Base-by-base conservation (phyloP, 352 stramenopile species). In the Pythium sp. region DNA sequence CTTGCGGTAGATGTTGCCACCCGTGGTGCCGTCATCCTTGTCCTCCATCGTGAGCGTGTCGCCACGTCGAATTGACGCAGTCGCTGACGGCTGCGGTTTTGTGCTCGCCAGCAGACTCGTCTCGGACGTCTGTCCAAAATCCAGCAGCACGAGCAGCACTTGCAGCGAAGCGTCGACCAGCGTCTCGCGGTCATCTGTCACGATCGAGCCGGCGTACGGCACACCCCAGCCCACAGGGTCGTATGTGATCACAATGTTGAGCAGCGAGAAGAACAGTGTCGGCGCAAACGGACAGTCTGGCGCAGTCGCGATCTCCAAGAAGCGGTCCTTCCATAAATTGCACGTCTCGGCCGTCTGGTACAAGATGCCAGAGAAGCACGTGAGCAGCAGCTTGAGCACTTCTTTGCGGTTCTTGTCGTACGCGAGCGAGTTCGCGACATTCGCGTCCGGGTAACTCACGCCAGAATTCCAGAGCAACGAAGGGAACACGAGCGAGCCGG, bases 331-430 rank as follows among this genome's bases (percentile, higher is more conserved):
- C 73, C 96, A 94, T 34, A 92, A 80, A 67, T 93, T 97, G 76
- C 97, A 98, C 47, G 90, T 91, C 75, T 93, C 88, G 0, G 96
- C 89, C 3, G 91, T 94, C 62, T 95, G 90, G 79, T 98, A 99
- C 65, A 99, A 80, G 64, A 97, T 98, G 75, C 97, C 93, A n/a
- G 92, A 99, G 67, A 98, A 98, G 56, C 84, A 90, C 26, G 95
- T 96, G 2, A 99, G 75, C 30, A 99, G 74, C 4, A 99, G 76
- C 62, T 97, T 93, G 26, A 99, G 75, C 18, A 99, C 92, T 82
- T 99, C 97, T 68, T 97, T 92, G 51, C 97, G 90, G 82, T 99
- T 98, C 74, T 95, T 95, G 72, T 99, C 96, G 59, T 91, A 94
- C 34, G 73, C 78, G 20, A 76, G 79, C 57, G 88, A 84, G 57